Evolutionary conservation across 352 stramenopile species (phyloP).

Genomic region (Pythium myriotylum): DNA sequence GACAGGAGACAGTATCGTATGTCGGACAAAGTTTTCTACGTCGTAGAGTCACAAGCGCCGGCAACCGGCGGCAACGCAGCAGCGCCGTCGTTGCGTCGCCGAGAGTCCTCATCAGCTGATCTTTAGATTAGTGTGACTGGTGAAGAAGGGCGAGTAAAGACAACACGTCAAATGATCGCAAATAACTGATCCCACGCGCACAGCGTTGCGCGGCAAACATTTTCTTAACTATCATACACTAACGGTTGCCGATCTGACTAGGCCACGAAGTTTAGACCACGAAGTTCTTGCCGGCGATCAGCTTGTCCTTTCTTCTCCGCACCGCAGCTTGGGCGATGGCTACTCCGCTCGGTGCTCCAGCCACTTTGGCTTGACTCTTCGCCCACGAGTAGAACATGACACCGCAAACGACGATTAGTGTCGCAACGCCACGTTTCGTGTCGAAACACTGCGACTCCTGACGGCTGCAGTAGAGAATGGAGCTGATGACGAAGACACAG

Average conservation of each 20-base stretch:
- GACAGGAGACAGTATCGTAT: slow-evolving; percentile 89
- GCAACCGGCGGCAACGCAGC: background rate
- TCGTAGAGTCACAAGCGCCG: slow-evolving; percentile 34
- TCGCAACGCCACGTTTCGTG: slow-evolving; percentile 78
- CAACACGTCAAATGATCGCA: background rate
- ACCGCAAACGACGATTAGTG: slow-evolving; percentile 75
- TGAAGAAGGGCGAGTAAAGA: background rate
- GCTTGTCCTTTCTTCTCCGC: slow-evolving; percentile 35
- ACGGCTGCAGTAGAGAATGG: slow-evolving; percentile 79
- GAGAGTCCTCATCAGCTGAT: slow-evolving; percentile 26
- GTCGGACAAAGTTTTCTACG: slow-evolving; percentile 89
- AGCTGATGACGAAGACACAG: slow-evolving; percentile 85
- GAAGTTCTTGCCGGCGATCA: slow-evolving; percentile 73
- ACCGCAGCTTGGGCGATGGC: too few relatives aligned
- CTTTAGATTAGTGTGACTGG: slow-evolving; percentile 6
- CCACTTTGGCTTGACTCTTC: slow-evolving; percentile 58
- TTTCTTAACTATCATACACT: background rate
- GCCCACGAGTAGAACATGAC: slow-evolving; percentile 89
- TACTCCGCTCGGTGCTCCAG: background rate
- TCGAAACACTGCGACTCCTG: slow-evolving; percentile 89
- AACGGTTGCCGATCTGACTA: background rate
- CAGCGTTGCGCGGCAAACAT: too few relatives aligned
- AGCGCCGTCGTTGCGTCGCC: slow-evolving; percentile 9
- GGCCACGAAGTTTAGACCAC: slow-evolving; percentile 31
- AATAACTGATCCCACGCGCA: too few relatives aligned